phyloP scores from a whole-genome alignment of 129 eudicot species.

The Pulicaria dysenterica region DNA sequence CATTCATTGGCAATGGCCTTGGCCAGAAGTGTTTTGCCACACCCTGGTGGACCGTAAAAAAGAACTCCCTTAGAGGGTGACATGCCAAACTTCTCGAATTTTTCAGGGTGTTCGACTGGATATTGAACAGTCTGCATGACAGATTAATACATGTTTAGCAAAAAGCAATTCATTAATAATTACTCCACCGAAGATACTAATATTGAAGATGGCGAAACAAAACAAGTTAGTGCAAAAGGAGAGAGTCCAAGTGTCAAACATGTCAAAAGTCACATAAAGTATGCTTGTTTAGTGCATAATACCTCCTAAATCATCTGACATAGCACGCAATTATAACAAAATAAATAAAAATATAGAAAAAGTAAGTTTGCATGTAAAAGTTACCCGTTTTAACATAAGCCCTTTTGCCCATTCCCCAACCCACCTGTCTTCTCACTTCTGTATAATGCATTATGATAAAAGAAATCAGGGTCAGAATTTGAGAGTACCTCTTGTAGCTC shows the following conservation, averaged over 20 bases:
- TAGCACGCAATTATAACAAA: too few relatives aligned
- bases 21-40: constrained; percentile 93
- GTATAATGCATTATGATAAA: neutral
- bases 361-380: neutral
- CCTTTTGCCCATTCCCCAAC: neutral
- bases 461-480: neutral
- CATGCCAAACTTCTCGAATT: constrained; percentile 95
- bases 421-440: neutral
- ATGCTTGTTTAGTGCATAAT: too few relatives aligned
- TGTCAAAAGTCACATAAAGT: too few relatives aligned
- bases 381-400: neutral
- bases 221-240: too few relatives aligned
- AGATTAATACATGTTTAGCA: neutral
- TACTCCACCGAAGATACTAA: neutral
- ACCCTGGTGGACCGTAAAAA: constrained; percentile 97
- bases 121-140: constrained; percentile 82
- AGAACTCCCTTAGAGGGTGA: constrained; percentile 97
- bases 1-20: constrained; percentile 98
- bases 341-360: too few relatives aligned
- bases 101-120: constrained; percentile 99
- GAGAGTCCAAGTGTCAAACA: too few relatives aligned
- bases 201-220: neutral
- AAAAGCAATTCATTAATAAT: neutral
- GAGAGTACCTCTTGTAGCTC: constrained; percentile 88
- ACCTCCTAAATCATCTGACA: neutral